phyloP scores from a whole-genome alignment of 2,329 filamentous ascomycete genomes.

The Arthrobotrys sphaeroides region DNA sequence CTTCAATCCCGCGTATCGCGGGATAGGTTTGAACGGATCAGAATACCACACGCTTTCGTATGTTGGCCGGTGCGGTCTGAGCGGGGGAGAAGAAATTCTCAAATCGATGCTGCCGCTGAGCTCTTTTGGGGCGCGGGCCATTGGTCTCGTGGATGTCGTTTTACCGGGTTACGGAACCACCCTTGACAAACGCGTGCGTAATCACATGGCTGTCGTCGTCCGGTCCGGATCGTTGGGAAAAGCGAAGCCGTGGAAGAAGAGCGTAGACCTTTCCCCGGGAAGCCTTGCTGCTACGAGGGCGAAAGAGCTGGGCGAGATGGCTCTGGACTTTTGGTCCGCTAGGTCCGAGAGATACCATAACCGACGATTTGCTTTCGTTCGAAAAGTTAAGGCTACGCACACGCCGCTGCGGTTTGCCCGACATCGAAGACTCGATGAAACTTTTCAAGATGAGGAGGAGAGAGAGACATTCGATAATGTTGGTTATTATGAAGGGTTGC shows the following conservation, averaged over 20 bases:
- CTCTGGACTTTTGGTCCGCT: constrained; percentile 63
- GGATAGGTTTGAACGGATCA: constrained; percentile 61
- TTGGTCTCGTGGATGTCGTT: constrained; percentile 62
- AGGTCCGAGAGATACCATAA: constrained; percentile 61
- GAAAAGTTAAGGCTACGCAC: constrained; percentile 61
- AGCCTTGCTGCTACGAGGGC: constrained; percentile 60
- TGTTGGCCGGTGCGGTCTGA: constrained; percentile 60
- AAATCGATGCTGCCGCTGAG: constrained; percentile 62
- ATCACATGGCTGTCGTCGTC: constrained; percentile 60
- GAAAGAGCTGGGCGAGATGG: constrained; percentile 62
- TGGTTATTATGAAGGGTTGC: constrained; percentile 57
- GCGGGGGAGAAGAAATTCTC: constrained; percentile 59
- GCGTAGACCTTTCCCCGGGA: constrained; percentile 59
- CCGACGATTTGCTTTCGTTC: constrained; percentile 62
- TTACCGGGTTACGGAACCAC: constrained; percentile 59
- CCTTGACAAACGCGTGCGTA: constrained; percentile 61
- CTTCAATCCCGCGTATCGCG: constrained; percentile 63
- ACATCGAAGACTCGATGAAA: constrained; percentile 59
- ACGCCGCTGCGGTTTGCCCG: constrained; percentile 62
- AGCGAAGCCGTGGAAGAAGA: constrained; percentile 60
- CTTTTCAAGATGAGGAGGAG: constrained; percentile 61
- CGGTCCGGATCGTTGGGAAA: constrained; percentile 13
- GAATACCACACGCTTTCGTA: constrained; percentile 63
- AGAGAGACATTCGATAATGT: constrained; percentile 61
- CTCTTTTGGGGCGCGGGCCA: constrained; percentile 60